These are phyloP conservation scores for Gracilaria domingensis DNA, from an alignment of 23 red algal genomes.

Conservation along the genomic window DNA sequence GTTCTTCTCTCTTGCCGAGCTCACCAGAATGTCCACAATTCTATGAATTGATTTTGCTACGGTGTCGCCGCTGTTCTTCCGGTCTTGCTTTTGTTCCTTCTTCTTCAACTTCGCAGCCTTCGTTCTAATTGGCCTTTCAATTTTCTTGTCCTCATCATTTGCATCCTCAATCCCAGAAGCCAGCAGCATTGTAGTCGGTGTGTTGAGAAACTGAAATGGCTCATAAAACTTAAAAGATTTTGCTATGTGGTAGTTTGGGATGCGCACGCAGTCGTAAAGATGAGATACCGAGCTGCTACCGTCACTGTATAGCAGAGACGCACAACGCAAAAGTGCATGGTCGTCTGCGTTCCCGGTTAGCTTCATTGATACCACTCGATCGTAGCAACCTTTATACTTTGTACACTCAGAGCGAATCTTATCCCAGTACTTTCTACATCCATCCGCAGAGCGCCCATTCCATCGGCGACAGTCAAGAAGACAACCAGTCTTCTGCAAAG, in stretches of 20 bases:
- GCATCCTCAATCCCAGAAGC: neutral
- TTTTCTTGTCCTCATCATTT: neutral
- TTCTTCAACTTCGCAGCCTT: constrained; percentile 19
- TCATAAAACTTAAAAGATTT: neutral
- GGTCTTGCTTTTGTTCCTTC: too few relatives aligned
- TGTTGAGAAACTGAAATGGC: neutral
- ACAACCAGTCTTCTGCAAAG: neutral
- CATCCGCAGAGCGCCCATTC: constrained; percentile 27
- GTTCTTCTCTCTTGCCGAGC: neutral
- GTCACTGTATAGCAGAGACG: constrained; percentile 1
- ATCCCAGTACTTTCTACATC: constrained; percentile 26
- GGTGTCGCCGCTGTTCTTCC: neutral
- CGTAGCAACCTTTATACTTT: neutral
- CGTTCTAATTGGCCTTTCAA: neutral
- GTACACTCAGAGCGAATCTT: constrained; percentile 7
- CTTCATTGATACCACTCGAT: neutral
- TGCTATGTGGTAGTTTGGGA: constrained; percentile 1
- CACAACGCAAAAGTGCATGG: constrained; percentile 13
- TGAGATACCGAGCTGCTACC: neutral
- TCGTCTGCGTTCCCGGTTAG: constrained; percentile 21
- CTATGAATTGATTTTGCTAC: neutral
- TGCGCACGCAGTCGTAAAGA: constrained; percentile 13
- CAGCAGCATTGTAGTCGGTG: neutral
- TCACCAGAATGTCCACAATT: neutral
- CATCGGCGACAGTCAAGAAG: neutral